Conservation (phyloP, 2,329 filamentous ascomycete species). For the Penicillium sp. region DNA sequence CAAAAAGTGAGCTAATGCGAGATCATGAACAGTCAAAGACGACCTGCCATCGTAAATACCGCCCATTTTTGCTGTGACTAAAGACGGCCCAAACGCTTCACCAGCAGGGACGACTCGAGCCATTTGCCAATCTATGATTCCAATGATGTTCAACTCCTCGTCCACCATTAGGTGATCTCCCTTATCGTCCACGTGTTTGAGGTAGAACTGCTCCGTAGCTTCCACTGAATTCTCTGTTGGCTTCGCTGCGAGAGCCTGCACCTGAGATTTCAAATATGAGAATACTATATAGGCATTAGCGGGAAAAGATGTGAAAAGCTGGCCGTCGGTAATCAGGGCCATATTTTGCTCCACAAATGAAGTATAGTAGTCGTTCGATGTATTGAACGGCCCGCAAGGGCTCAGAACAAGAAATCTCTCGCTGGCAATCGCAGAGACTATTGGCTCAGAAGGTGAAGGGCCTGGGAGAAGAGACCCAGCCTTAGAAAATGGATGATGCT, state of each 20-base stretch:
- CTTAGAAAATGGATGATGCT: constrained; percentile 8
- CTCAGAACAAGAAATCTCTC: constrained; percentile 11
- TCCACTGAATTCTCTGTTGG: not conserved
- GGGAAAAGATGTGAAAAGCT: constrained; percentile 9
- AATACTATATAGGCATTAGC: constrained; percentile 7
- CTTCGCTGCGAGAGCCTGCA: constrained; percentile 2
- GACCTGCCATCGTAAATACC: constrained; percentile 8
- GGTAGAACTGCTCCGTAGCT: constrained; percentile 6
- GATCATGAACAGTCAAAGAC: constrained; percentile 9
- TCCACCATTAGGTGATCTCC: constrained; percentile 10
- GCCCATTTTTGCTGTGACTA: constrained; percentile 10
- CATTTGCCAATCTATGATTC: constrained; percentile 46
- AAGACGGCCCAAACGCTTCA: constrained; percentile 13
- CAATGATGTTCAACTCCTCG: constrained; percentile 35
- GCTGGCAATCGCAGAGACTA: constrained; percentile 7
- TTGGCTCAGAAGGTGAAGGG: constrained; percentile 5
- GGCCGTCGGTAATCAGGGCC: constrained; percentile 8
- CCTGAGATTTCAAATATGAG: constrained; percentile 6
- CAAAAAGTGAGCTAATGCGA: constrained; percentile 8
- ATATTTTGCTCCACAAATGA: constrained; percentile 11
- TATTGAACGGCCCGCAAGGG: constrained; percentile 8
- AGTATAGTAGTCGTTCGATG: constrained; percentile 6
- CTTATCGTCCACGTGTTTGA: constrained; percentile 12
- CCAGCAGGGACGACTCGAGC: constrained; percentile 12
- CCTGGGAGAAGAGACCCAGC: constrained; percentile 8